Evolutionary conservation across 1,284 basidiomycete genomes (phyloP).

Genomic region (Schizopora paradoxa): DNA sequence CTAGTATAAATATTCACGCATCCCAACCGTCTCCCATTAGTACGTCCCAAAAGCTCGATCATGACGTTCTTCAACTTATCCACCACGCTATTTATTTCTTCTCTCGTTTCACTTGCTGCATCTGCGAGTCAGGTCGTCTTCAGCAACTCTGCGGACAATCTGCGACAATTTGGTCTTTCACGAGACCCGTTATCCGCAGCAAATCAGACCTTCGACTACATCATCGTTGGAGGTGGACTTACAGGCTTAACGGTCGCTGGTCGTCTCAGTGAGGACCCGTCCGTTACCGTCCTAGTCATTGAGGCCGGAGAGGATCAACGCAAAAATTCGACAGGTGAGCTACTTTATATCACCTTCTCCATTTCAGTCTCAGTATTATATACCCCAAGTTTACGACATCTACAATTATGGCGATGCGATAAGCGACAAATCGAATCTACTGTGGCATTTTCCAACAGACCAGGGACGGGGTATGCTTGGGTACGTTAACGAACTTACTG

Average conservation of each 20-base stretch:
- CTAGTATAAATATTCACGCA: no score
- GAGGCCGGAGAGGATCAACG: conserved; percentile 53
- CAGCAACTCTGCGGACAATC: no score
- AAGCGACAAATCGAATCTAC: not conserved
- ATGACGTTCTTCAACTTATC: no score
- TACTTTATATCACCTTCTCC: not conserved
- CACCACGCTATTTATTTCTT: no score
- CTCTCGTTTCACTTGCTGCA: no score
- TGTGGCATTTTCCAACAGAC: not conserved
- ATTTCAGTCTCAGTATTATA: no score
- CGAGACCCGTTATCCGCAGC: no score
- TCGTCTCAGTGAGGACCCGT: conserved; percentile 52
- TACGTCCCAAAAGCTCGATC: no score
- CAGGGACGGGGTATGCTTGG: not conserved
- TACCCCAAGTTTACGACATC: not conserved
- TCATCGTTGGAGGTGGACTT: conserved; percentile 44
- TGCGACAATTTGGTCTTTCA: no score
- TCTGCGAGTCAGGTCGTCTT: no score
- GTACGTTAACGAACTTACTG: no score
- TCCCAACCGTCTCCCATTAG: no score
- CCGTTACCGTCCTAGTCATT: conserved; percentile 47
- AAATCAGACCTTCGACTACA: conserved; percentile 35
- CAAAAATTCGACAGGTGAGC: conserved; percentile 38
- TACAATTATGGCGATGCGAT: not conserved
- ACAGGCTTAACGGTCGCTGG: conserved; percentile 42